Evolutionary conservation across 371 early-diverging fungal species (phyloP), one percentile per base, ranked within the genome.

Genomic region (Rhizopus delemar): DNA sequence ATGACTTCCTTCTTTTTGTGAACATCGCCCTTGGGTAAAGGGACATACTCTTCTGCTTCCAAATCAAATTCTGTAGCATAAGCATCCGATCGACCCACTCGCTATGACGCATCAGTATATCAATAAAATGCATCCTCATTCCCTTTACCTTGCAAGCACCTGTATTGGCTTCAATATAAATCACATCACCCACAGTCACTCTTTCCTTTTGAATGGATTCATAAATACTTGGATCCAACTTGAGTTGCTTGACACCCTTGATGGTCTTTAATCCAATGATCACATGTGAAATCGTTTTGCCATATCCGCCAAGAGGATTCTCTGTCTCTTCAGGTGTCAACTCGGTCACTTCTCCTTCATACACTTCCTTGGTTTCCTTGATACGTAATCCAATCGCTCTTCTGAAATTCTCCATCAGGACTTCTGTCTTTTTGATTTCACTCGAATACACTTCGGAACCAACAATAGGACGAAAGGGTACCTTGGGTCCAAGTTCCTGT

Each of bases 291-390:
- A 98, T 89, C 6, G 95, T 93, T 79, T 97, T 97, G 32, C 95
- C 93, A 69, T 97, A 96, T 34, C 92, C 90, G 39, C 94, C 93
- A 16, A 93, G 74, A 31, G 94, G 93, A 77, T 96, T 94, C 71
- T 95, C 98, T 15, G 93, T 92, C 75, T 98, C 98, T 59, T 93
- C 96, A 45, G 95, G 95, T 8, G 93, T 91, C 41, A 99, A 74
- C 67, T 99, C 97, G 3, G 96, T 96, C 46, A 99, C 98, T 78
- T 99, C 99, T 57, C 99, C 99, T 78, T 99, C 99, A 69, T 98
- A 97, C 3, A 99, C 97, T 76, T 97, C 96, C 74, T 97, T 96
- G 52, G 92, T 92, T 71, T 99, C 99, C 79, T 98, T 97, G 73
- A 99, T 94, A 33, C 95, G 86, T 51, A 99, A 78, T 80, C 94